phyloP scores from a whole-genome alignment of 192 early-diverging fungal species.

The Pilaira anomala region DNA sequence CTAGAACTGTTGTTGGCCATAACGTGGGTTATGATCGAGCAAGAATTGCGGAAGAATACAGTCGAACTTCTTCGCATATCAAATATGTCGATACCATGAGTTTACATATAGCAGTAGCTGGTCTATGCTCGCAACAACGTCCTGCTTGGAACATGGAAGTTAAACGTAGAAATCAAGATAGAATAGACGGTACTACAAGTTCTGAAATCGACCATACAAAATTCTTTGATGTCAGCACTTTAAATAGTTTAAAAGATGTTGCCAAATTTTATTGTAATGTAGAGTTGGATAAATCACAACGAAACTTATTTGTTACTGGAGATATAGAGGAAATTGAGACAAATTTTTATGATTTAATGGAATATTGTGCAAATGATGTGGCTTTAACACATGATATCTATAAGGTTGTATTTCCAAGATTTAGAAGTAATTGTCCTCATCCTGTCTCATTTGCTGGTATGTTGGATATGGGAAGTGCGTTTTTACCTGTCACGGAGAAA shows the following conservation, averaged over 20 bases:
- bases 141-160: constrained; percentile 70
- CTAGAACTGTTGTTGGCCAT: constrained; percentile 80
- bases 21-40: constrained; percentile 92
- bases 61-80: constrained; percentile 47
- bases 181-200: constrained; percentile 19
- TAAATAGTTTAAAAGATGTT: constrained; percentile 78
- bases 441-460: constrained; percentile 92
- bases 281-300: constrained; percentile 63
- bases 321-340: constrained; percentile 57
- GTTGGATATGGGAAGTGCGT: constrained; percentile 81
- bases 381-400: constrained; percentile 72
- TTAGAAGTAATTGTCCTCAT: constrained; percentile 82
- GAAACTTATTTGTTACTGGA: constrained; percentile 56
- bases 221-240: constrained; percentile 58
- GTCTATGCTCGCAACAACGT: constrained; percentile 88
- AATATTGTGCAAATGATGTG: constrained; percentile 91
- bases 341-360: constrained; percentile 64
- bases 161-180: constrained; percentile 42
- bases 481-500: constrained; percentile 73
- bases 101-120: constrained; percentile 84
- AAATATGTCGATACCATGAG: constrained; percentile 91
- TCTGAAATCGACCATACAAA: constrained; percentile 20
- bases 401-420: constrained; percentile 64
- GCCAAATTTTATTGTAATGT: constrained; percentile 74
- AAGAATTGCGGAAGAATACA: constrained; percentile 84